Evolutionary conservation across 495 filamentous ascomycete species (phyloP), one percentile per base, ranked within the genome.

Genomic region (Talaromyces ruber): DNA sequence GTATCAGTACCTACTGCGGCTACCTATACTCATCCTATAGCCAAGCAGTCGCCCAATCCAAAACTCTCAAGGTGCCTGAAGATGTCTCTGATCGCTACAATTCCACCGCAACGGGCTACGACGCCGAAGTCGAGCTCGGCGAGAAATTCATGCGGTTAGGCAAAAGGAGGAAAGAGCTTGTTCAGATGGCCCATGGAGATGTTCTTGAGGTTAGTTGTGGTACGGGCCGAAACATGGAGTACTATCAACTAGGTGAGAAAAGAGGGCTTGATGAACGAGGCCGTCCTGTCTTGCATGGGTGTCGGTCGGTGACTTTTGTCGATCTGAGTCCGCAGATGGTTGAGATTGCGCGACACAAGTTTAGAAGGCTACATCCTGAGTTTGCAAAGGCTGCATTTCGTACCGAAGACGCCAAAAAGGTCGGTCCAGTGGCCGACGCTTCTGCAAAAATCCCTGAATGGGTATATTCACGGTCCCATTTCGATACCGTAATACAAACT

Each of bases 141-240:
- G 91, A 96, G 71, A 79, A 76, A 61, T 71, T 85, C 9, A 85
- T 84, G 78, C 84, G 90, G 24, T 74, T 94, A 66, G 80, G 76
- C 9, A 65, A 71, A 8, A 77, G 90, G 61, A 84, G 93, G 18
- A 77, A 78, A 34, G 74, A 80, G 56, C 77, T 97, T 5, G 81
- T 84, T 5, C 67, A 73, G 18, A 72, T 80, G 59, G 92, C 86
- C 7, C 75, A 78, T 16, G 94, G 95, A 1, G 77, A 97, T 71
- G 92, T 97, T 5, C 79, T 97, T 21, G 95, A 98, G 71, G 86
- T 93, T 12, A 89, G 89, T 57, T 89, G 89, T 45, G 95, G 94
- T 22, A 96, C 95, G n/a, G 94, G 95, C 0, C 78, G 93, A 45
- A 98, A 97, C 68, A 69, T 89, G 30, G 76, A 81, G 24, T 96